Base-by-base conservation (phyloP, 2,329 filamentous ascomycete species). In the Cadophora gregata region DNA sequence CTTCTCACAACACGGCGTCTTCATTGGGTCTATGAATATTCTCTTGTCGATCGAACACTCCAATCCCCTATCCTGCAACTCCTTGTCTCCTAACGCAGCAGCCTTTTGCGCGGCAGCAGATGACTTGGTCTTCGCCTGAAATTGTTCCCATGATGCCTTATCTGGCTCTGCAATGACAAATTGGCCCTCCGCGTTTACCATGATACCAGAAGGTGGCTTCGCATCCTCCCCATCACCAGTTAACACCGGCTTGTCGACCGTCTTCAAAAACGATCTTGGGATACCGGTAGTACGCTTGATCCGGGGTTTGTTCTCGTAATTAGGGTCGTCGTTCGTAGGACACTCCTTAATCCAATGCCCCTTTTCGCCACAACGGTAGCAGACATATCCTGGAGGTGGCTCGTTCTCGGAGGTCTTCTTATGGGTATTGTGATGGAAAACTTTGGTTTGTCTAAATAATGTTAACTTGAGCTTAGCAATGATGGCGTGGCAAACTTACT, bases 301-400 rank as follows among this genome's bases (percentile, higher is more conserved):
- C 68, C 95, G 90, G 59, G 94, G 93, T 63, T 93, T 91, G 72
- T 94, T 94, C 80, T 99, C 96, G 79, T 94, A 98, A 68, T 93
- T 94, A 3, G 96, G 95, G 72, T 99, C 94, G 78, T 97, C 93
- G 78, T 99, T 99, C n/a, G 95, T 99, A 7, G 96, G 96, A 76
- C 96, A 99, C 62, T 93, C 88, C 81, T 98, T 95, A 70, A 99
- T 99, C 95, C 95, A 99, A 79, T 99, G 96, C n/a, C 94, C 96
- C 81, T 97, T 97, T 79, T 97, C 91, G 69, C 93, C 92, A 80
- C 96, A 99, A 59, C 96, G 90, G 78, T 97, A 97, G 81, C 96
- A 99, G 69, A 97, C 90, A 79, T 99, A 99, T 62, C 94, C 94
- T 62, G 92, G 91, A 0, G 96, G 96, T 2, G 96, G 94, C 55